Evolutionary conservation across 257 asterid genomes (phyloP), one percentile per base, ranked within the genome.

Genomic region (Scutellaria galericulata): DNA sequence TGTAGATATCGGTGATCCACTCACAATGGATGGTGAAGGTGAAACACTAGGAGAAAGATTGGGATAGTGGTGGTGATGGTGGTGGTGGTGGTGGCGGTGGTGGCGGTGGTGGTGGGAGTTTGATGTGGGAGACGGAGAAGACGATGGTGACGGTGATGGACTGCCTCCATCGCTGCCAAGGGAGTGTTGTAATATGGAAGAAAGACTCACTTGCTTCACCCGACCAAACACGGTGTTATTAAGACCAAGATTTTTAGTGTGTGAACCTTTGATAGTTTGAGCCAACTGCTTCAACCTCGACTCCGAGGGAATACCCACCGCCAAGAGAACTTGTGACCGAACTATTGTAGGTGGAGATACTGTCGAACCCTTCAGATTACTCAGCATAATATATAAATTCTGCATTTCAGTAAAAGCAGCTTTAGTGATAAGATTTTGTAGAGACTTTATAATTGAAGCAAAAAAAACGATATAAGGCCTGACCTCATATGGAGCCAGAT

Each of bases 151-250:
- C 6, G 90, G 90, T 37, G 90, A 72, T 4, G 86, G 84, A 56
- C 87, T 72, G 55, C 76, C 75, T 15, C 80, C 80, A 18, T 75
- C 79, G 12, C 77, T 59, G 10, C 86, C 86, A 7, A 81, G 87
- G 65, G 97, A 84, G 83, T 85, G 96, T 13, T 84, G 89, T 65
- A 86, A 65, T 37, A 80, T 53, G 47, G 98, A 87, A n/a, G 99
- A 92, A 74, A 95, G 97, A 71, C 89, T 80, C 45, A 95, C 96
- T 86, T 95, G 99, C 81, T 95, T 95, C 27, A 95, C 99, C 76
- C 83, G 87, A 22, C 99, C 99, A 75, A 95, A 95, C 35, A 92
- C 96, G 0, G 96, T 95, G 89, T 95, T 85, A 64, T 95, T 90
- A 54, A 95, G 91, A 68, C 99, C 99, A 45, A 95, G 96, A 78